phyloP scores from a whole-genome alignment of 106 monocot species.

The Dactylorhiza incarnata region DNA sequence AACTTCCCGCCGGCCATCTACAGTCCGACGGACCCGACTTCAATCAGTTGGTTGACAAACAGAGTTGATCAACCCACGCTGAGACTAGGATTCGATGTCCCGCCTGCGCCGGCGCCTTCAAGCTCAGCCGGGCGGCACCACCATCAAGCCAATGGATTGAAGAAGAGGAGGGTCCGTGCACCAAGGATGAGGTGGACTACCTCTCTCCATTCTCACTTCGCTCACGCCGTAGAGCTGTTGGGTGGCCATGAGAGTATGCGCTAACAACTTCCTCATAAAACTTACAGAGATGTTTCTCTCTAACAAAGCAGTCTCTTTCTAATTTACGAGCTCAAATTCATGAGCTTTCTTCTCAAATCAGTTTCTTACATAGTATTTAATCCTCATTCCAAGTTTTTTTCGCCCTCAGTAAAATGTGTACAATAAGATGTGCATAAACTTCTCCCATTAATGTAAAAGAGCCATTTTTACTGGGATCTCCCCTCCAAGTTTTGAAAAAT shows the following conservation, averaged over 20 bases:
- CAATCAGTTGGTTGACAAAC: too few relatives aligned
- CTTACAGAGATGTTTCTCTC: background rate
- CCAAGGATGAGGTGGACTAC: slow-evolving; percentile 79
- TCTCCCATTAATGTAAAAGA: too few relatives aligned
- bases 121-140: slow-evolving; percentile 6
- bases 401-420: too few relatives aligned
- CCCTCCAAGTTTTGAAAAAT: too few relatives aligned
- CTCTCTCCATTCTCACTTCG: slow-evolving; percentile 61
- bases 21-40: slow-evolving; percentile 1
- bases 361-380: too few relatives aligned
- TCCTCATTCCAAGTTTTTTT: background rate
- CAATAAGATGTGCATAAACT: too few relatives aligned
- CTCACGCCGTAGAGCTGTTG: slow-evolving; percentile 65
- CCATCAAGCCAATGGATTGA: slow-evolving; percentile 32
- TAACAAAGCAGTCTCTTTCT: background rate
- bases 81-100: background rate
- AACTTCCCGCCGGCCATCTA: background rate
- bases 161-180: slow-evolving; percentile 40
- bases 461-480: too few relatives aligned
- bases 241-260: slow-evolving; percentile 71
- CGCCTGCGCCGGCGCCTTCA: background rate
- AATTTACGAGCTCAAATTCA: too few relatives aligned
- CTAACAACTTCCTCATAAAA: background rate
- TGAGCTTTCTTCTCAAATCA: too few relatives aligned
- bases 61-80: too few relatives aligned